Evolutionary conservation across 2,329 filamentous ascomycete genomes (phyloP), one percentile per base, ranked within the genome.

Genomic region (Scopulariopsis brevicaulis): DNA sequence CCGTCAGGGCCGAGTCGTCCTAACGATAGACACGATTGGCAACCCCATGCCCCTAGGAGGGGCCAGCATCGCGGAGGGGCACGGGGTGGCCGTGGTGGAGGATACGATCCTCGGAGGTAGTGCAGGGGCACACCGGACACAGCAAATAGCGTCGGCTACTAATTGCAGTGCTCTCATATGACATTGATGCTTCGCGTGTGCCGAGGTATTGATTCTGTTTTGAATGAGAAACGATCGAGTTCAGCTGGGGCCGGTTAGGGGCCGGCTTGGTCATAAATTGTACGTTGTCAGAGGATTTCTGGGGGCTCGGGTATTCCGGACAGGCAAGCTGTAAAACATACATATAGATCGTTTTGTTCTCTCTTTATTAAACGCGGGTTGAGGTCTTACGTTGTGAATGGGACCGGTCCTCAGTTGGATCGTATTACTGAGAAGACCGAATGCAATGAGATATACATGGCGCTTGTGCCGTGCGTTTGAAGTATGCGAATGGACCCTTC

Each of bases 1-100:
- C 22, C 37, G 15, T 74, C 70, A 0, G 69, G 81, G 4, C 68
- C 40, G 24, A 15, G 25, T 20, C 37, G 24, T 48, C 40, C 54
- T 25, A 18, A 18, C 4, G 18, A 15, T 5, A 20, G 40, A 25
- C 53, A 32, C 12, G 22, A 32, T 43, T 37, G 25, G 10, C 28
- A 34, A 35, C 10, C 14, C 20, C 40, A 12, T 20, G 10, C 25
- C 32, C 55, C 12, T 15, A n/a, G 46, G 8, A 24, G 25, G 48
- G 46, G 46, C 54, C 37, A 48, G 43, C 10, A 48, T 48, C 35
- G 28, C 18, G 52, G 57, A 32, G 57, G 58, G 4, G 20, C 54
- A 22, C 7, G 22, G 46, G 51, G 57, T 32, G 28, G 28, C 15
- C 50, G 56, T 24, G 28, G 53, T 52, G 52, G 55, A 54, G 48